Percentiles rank a stretch among this genome's conserved stretches.
Evolutionary conservation across 2,329 filamentous ascomycete species (phyloP).

Genomic region (Aspergillus felis): DNA sequence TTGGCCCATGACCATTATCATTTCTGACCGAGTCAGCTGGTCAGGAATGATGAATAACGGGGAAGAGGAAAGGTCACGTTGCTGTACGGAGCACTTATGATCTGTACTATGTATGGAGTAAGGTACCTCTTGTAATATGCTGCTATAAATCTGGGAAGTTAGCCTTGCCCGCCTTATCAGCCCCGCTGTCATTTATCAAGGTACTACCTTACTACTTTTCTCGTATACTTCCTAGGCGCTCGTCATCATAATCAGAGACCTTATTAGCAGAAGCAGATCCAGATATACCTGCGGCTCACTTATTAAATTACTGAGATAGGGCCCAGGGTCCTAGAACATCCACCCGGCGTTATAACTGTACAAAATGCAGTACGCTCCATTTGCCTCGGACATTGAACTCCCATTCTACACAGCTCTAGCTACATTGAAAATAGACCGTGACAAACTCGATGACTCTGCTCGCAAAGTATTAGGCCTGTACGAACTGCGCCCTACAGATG

Average conservation of each 20-base stretch:
- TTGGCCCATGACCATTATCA: background rate
- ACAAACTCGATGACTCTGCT: constrained; percentile 92
- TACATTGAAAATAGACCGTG: constrained; percentile 89
- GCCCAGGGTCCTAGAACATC: background rate
- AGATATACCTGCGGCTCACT: background rate
- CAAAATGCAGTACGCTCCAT: constrained; percentile 74
- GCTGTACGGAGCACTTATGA: background rate
- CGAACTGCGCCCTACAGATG: constrained; percentile 69
- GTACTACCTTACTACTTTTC: too few species aligned
- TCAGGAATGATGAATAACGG: background rate
- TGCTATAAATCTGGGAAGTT: background rate
- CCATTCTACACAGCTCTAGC: constrained; percentile 95
- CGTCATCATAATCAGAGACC: background rate
- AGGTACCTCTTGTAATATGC: too few species aligned
- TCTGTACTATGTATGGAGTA: too few species aligned
- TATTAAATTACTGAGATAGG: background rate
- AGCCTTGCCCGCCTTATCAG: background rate
- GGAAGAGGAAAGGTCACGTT: background rate
- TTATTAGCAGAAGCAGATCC: background rate
- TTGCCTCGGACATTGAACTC: constrained; percentile 89
- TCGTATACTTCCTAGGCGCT: background rate
- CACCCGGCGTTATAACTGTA: background rate
- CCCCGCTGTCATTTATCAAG: background rate
- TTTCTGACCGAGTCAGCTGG: background rate
- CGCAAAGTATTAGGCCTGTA: constrained; percentile 84